Evolutionary conservation across 495 filamentous ascomycete genomes (phyloP), one percentile per base, ranked within the genome.

Genomic region (Bombardia bombarda): DNA sequence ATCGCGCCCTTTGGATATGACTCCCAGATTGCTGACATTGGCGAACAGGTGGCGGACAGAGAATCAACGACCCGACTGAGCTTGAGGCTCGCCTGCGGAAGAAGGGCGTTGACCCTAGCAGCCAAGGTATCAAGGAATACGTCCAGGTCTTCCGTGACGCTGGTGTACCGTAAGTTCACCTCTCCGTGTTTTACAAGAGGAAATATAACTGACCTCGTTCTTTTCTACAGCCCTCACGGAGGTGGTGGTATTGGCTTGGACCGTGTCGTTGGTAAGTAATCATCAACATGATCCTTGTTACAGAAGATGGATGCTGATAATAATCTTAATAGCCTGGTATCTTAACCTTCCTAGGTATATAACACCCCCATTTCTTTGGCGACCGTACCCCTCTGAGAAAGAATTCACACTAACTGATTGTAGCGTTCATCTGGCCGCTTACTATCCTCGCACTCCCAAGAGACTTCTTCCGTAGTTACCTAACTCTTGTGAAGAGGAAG

Each of bases 91-190:
- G 77, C 9, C 86, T 94, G 71, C 60, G 69, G 34, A 66, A 66
- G 42, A 85, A 90, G 68, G 86, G 83, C 10, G 60, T 94, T 28
- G 77, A 90, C 58, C 85, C 87, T 3, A 60, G 71, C 28, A 75
- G 79, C 52, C 70, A 80, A 18, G 88, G 88, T 18, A 80, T 92
- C 55, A 82, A 83, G 65, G 84, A 92, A 56, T 95, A 95, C 60
- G 75, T 90, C 24, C 76, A 84, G 51, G 79, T 85, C 34, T 94
- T 94, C 72, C 70, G 75, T 43, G 79, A 81, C 51, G 87, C 83
- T 0, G 88, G 75, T 22, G 72, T 75, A 2, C 72, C 85, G 36
- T 28, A 7, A 28, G 26, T 28, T 3, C 6, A 28, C 6, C 13
- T 28, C 2, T 13, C 26, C 13, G 26, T 7, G 26, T 8, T 28